Evolutionary conservation across 2,329 filamentous ascomycete species (phyloP).

Genomic region (Diaporthe longicolla): DNA sequence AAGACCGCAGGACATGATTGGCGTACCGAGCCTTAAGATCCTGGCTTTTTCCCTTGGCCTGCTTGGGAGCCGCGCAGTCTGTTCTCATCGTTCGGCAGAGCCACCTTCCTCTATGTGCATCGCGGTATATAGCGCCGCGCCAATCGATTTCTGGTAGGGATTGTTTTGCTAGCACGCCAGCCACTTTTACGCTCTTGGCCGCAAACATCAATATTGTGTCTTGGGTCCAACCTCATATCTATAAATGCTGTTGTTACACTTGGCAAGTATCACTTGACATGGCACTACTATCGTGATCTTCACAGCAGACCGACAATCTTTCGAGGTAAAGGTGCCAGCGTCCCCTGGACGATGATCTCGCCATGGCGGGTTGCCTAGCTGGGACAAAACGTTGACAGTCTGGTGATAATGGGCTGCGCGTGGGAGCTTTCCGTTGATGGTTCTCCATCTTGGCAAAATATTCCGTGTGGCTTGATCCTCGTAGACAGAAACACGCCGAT

Average conservation of each 20-base stretch:
- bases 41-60: slow-evolving; percentile 9
- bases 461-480: not conserved
- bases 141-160: not conserved
- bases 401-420: not conserved
- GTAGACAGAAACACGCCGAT: rapidly evolving
- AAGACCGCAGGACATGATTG: slow-evolving; percentile 8
- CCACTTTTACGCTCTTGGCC: not conserved
- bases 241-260: slow-evolving; percentile 6
- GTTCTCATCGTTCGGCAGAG: too few species aligned
- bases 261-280: not conserved
- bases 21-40: slow-evolving; percentile 5
- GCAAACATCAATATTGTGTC: not conserved
- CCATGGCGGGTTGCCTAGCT: not conserved
- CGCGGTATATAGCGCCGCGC: not conserved
- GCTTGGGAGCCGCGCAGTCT: not conserved
- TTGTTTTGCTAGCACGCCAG: not conserved
- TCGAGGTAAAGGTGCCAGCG: too few species aligned
- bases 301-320: too few species aligned
- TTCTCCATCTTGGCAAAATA: not conserved
- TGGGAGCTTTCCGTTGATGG: not conserved
- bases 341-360: not conserved
- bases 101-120: too few species aligned
- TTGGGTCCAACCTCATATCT: not conserved
- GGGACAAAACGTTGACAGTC: not conserved
- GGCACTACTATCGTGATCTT: not conserved